Evolutionary conservation across 2,329 filamentous ascomycete species (phyloP).

Genomic region (Talaromyces sp.): DNA sequence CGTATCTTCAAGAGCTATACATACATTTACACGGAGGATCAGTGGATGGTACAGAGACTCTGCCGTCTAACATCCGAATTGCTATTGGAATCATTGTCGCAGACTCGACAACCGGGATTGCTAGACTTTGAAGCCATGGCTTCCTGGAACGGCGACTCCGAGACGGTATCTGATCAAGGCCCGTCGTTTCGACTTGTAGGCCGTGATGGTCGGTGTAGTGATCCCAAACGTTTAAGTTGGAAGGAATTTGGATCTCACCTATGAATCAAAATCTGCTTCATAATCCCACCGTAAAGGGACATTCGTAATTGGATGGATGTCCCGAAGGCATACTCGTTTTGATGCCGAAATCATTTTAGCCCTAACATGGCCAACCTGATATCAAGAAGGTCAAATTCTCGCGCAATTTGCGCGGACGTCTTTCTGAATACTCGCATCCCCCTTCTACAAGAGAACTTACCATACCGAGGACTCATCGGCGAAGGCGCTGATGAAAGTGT

Average conservation of each 20-base stretch:
- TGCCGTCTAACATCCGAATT: not conserved
- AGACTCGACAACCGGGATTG: not conserved
- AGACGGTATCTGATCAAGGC: not conserved
- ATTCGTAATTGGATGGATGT: not conserved
- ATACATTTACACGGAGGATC: not conserved
- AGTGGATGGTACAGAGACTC: not conserved
- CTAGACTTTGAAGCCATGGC: not conserved
- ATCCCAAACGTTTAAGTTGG: not conserved
- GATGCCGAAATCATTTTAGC: not conserved
- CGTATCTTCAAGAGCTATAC: not conserved
- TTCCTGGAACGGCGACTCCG: not conserved
- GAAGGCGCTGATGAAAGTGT: not conserved
- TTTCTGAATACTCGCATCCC: not conserved
- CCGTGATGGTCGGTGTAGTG: not conserved
- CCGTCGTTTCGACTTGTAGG: not conserved
- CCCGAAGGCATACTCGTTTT: not conserved
- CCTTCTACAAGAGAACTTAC: not conserved
- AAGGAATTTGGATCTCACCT: no score
- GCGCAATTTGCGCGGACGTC: no score
- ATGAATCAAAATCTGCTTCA: no score
- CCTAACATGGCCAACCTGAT: not conserved
- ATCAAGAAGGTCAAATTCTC: no score
- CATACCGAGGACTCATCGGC: not conserved
- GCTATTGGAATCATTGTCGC: not conserved
- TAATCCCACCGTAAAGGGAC: no score